Conservation (phyloP, 768 basidiomycete genomes). For the Lentinula edodes region DNA sequence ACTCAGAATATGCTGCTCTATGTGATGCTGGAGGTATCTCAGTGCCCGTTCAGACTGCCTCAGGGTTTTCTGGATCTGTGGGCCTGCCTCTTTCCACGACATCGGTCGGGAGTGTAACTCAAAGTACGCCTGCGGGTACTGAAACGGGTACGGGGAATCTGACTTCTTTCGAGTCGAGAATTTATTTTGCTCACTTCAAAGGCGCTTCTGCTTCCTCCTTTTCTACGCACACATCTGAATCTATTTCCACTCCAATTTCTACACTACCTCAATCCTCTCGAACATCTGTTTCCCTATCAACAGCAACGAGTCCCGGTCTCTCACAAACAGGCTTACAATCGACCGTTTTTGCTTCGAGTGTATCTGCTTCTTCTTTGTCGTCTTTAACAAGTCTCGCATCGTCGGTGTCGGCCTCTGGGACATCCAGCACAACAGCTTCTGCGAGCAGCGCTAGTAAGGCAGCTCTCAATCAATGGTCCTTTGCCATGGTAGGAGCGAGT, state of each 20-base stretch:
- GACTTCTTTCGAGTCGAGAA: not conserved
- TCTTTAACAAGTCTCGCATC: not conserved
- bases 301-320: not conserved
- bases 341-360: not conserved
- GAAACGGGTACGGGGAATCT: not conserved
- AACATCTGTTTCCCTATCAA: not conserved
- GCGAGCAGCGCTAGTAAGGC: not conserved
- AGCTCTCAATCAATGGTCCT: not conserved
- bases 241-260: not conserved
- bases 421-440: not conserved
- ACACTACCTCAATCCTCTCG: not conserved
- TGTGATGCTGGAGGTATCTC: constrained; percentile 1
- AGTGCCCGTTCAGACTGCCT: not conserved
- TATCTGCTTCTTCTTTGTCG: not conserved
- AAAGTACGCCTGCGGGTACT: not conserved
- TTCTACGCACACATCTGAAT: not conserved
- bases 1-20: not conserved
- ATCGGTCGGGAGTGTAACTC: not conserved
- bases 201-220: not conserved
- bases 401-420: not conserved
- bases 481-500: not conserved
- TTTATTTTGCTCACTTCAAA: not conserved
- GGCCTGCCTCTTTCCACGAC: not conserved
- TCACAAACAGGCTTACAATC: not conserved
- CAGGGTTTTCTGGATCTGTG: constrained; percentile 5